Conservation (phyloP, 768 basidiomycete species). For the Leccinum imitatum region DNA sequence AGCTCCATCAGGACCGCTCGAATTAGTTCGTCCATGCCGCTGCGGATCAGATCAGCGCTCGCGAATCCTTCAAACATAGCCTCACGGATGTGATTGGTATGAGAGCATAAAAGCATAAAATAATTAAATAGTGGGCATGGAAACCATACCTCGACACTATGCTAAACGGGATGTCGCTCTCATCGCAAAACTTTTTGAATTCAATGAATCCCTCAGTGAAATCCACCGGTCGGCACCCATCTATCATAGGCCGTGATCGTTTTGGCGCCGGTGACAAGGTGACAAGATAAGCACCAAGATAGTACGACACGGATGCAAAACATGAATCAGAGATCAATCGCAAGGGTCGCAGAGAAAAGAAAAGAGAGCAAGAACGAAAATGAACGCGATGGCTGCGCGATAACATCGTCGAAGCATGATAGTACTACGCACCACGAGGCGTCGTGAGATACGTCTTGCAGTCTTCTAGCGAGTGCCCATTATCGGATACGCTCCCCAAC, state of each 20-base stretch:
- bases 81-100: slow-evolving; percentile 6
- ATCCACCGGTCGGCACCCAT: slow-evolving; percentile 12
- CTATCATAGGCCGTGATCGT: slow-evolving; percentile 9
- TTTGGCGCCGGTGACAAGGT: not conserved
- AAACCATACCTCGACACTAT: slow-evolving; percentile 83
- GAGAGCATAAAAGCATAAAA: slow-evolving; percentile 5
- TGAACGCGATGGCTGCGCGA: not conserved
- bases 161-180: slow-evolving; percentile 79
- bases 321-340: not conserved
- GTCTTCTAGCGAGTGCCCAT: slow-evolving; percentile 79
- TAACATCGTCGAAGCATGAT: not conserved
- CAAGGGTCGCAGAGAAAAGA: not conserved
- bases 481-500: slow-evolving; percentile 73
- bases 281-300: not conserved
- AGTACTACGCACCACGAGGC: slow-evolving; percentile 45
- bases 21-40: slow-evolving; percentile 93
- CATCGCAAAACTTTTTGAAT: slow-evolving; percentile 84
- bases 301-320: not conserved
- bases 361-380: not conserved
- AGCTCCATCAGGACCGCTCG: slow-evolving; percentile 81
- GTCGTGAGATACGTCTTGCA: slow-evolving; percentile 75
- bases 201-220: slow-evolving; percentile 67
- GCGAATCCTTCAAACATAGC: not conserved
- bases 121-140: not conserved
- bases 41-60: slow-evolving; percentile 29